Evolutionary conservation across 169 alveolate species (phyloP), one percentile per base, ranked within the genome.

Genomic region (Cryptosporidium meleagridis): DNA sequence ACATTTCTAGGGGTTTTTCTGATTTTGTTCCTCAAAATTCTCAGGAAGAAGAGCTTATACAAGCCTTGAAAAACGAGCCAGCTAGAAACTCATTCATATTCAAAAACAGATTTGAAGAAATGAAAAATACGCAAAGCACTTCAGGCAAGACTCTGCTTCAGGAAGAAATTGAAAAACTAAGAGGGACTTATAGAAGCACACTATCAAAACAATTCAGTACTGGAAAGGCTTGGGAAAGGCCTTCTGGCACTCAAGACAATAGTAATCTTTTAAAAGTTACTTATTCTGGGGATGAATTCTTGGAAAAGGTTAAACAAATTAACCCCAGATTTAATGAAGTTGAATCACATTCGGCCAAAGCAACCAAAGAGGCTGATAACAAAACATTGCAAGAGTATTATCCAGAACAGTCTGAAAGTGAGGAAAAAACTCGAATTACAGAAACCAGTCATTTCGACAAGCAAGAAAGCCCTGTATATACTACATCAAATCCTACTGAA

Each of bases 91-190:
- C 75, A 8, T 80, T 80, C 23, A 31, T 80, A 7, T 80, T 59
- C 35, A 80, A 65, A 33, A 80, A 65, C 33, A 80, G 75, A 65
- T 65, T 21, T 48, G 89, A 80, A 41, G 89, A 80, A 31, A 80
- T 80, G 89, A 80, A 67, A 37, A 18, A 39, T 41, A 80, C 75
- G 8, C 55, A 37, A 29, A 65, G 44, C 14, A 16, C 75, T 29
- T 80, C 67, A 12, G 89, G 89, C 8, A 80, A 80, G 39, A 59
- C 89, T 26, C 44, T 80, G 33, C 45, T 80, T 14, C 80, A 80
- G 33, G 89, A 58, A 69, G 73, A 62, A 31, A 37, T 80, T 9
- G 80, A 80, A 65, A 80, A 80, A n/a, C 61, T 62, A n/a, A 80
- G 89, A 80, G 89, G 89, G 21, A 65, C 33, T 35, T 67, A 61